Percentiles rank a stretch among this genome's conserved stretches.
These are phyloP conservation scores for Tylopilus rubrobrunneus DNA, from an alignment of 768 basidiomycete species.

Conservation along the genomic window DNA sequence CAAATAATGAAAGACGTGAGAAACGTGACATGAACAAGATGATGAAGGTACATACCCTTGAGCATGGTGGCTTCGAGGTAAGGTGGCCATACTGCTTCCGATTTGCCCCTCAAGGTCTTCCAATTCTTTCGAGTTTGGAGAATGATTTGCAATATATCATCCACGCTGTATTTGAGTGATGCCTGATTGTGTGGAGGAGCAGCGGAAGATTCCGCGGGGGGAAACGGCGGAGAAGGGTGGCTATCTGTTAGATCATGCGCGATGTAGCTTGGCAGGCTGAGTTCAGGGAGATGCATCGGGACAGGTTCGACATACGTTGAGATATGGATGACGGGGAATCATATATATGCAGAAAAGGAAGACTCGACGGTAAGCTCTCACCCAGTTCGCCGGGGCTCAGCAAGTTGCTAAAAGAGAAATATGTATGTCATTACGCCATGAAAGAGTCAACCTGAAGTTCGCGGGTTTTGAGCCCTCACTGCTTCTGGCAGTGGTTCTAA, in stretches of 20 bases:
- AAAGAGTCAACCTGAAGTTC: not conserved
- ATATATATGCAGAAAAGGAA: slow-evolving; percentile 24
- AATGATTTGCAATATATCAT: slow-evolving; percentile 62
- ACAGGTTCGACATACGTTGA: slow-evolving; percentile 3
- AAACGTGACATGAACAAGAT: slow-evolving; percentile 9
- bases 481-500: slow-evolving; percentile 1
- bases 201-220: slow-evolving; percentile 5
- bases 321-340: slow-evolving; percentile 1
- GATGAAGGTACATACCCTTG: slow-evolving; percentile 50
- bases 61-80: slow-evolving; percentile 74
- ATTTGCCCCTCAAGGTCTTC: slow-evolving; percentile 63
- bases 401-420: slow-evolving; percentile 11
- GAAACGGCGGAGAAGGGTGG: not conserved
- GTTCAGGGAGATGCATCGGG: slow-evolving; percentile 15
- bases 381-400: slow-evolving; percentile 19
- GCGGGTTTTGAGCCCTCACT: not conserved
- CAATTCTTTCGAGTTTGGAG: slow-evolving; percentile 69
- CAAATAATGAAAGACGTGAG: slow-evolving; percentile 19
- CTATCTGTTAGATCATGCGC: not conserved
- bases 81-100: slow-evolving; percentile 77
- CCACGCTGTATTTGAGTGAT: slow-evolving; percentile 23
- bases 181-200: slow-evolving; percentile 8
- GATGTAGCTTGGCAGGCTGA: slow-evolving; percentile 3
- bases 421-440: slow-evolving; percentile 8
- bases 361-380: slow-evolving; percentile 16